These are phyloP conservation scores for Solanum chiquidenum DNA, from an alignment of 257 asterid species.

Conservation along the genomic window DNA sequence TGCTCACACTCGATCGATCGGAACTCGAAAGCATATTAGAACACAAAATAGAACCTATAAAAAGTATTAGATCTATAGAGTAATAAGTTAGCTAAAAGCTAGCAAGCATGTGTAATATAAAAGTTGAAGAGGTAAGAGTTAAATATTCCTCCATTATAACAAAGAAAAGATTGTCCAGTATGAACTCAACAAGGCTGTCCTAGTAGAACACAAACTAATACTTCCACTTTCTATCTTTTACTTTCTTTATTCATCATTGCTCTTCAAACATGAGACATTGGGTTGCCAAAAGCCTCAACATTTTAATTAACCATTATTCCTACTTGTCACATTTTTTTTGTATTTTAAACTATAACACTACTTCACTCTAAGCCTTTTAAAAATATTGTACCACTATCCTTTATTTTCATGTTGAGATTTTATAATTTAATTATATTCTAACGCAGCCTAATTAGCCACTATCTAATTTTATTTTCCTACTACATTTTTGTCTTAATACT, in stretches of 20 bases:
- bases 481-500: not conserved
- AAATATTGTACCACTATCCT: not conserved
- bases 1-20: not conserved
- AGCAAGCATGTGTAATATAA: not conserved
- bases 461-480: not conserved
- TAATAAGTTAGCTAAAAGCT: not conserved
- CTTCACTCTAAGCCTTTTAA: not conserved
- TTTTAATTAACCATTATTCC: not conserved
- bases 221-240: not conserved
- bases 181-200: conserved; percentile 20
- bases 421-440: not conserved
- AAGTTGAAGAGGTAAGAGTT: not conserved
- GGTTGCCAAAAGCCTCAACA: conserved; percentile 21
- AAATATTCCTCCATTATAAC: not conserved
- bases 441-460: not conserved
- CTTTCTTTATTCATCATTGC: not conserved
- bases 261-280: conserved; percentile 7
- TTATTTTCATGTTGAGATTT: not conserved
- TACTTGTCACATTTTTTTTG: not conserved
- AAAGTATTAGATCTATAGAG: not conserved
- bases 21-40: not conserved
- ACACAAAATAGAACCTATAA: not conserved
- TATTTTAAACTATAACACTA: not conserved
- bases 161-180: conserved; percentile 2
- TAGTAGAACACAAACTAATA: conserved; percentile 9